Base-by-base conservation (phyloP, 129 eudicot species). In the Dittrichia graveolens region DNA sequence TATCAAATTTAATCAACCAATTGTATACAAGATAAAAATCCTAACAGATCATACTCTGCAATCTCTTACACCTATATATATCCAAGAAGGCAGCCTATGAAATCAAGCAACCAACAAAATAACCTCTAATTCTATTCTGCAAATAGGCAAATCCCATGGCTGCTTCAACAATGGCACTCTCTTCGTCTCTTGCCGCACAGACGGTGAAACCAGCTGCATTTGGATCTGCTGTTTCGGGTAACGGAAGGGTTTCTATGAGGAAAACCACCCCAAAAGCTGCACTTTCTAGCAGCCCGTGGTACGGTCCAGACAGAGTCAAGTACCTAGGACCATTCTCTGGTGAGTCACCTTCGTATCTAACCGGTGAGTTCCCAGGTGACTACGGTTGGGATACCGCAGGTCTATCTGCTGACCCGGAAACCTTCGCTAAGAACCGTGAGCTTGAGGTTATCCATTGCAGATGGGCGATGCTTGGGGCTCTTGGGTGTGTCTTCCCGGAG, bases 311-410 rank as follows among this genome's bases (percentile, higher is more conserved):
- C 42, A 58, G 43, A 42, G 64, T 65, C 38, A 65, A 65, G 41
- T 65, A 66, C 71, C 49, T 66, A 5, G 71, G 71, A 31, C 71
- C 71, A 1, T 66, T 66, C 71, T 66, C 71, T 16, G 57, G 71
- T 42, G 71, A 66, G 57, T 46, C 71, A 5, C 71, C 71, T 0
- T 45, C 71, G 6, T 66, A 66, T 42, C 71, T 66, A 18, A 66
- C 71, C 4, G 71, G 64, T 59, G 44, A 59, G 11, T 59, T 59
- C 65, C 45, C 65, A 1, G 65, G 65, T 12, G 65, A 59, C 19
- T 66, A 66, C 47, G 72, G 72, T 3, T 66, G 68, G 55, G 72
- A 67, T 31, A 67, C 72, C 0, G 72, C 55, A 37, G 62, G 71
- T 47, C 48, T 54, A 41, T 50, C 62, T 11, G 56, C 70, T 9